Evolutionary conservation across 2,329 filamentous ascomycete genomes (phyloP).

Genomic region (Penicillium hordei): DNA sequence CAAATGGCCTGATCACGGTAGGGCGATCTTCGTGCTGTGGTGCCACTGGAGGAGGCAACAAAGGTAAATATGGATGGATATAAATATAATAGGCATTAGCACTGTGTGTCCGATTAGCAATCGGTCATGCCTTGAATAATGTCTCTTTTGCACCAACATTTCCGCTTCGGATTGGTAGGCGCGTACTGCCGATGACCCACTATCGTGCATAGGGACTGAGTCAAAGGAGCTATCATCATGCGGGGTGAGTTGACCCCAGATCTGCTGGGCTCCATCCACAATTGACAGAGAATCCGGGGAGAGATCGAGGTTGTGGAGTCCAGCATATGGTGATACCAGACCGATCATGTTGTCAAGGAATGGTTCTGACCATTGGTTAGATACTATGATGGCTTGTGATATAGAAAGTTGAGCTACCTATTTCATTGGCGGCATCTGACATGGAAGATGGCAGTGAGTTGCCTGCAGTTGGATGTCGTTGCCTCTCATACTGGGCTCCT

Average conservation of each 20-base stretch:
- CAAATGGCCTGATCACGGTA: slow-evolving; percentile 1
- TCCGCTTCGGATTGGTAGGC: slow-evolving; percentile 23
- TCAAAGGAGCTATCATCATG: slow-evolving; percentile 10
- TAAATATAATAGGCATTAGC: slow-evolving; percentile 30
- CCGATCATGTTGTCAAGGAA: slow-evolving; percentile 18
- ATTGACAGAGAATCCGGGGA: slow-evolving; percentile 16
- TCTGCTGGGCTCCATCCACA: slow-evolving; percentile 6
- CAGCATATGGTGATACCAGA: slow-evolving; percentile 18
- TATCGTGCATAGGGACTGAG: neutral
- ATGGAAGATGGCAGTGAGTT: neutral
- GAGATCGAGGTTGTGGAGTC: slow-evolving; percentile 19
- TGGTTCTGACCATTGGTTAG: slow-evolving; percentile 11
- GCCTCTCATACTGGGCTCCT: slow-evolving; percentile 17
- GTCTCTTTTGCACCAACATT: slow-evolving; percentile 17
- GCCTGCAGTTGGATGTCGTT: slow-evolving; percentile 1
- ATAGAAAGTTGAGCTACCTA: slow-evolving; percentile 3
- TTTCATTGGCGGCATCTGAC: slow-evolving; percentile 3
- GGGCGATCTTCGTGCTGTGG: slow-evolving; percentile 14
- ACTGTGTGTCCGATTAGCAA: slow-evolving; percentile 11
- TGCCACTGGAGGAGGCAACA: slow-evolving; percentile 20
- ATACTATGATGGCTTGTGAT: neutral
- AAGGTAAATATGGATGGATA: slow-evolving; percentile 28
- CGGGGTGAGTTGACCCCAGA: slow-evolving; percentile 17
- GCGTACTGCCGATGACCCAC: slow-evolving; percentile 11
- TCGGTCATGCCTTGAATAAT: neutral